phyloP scores from a whole-genome alignment of 2,329 filamentous ascomycete species.

The Westerdykella aurantiaca region DNA sequence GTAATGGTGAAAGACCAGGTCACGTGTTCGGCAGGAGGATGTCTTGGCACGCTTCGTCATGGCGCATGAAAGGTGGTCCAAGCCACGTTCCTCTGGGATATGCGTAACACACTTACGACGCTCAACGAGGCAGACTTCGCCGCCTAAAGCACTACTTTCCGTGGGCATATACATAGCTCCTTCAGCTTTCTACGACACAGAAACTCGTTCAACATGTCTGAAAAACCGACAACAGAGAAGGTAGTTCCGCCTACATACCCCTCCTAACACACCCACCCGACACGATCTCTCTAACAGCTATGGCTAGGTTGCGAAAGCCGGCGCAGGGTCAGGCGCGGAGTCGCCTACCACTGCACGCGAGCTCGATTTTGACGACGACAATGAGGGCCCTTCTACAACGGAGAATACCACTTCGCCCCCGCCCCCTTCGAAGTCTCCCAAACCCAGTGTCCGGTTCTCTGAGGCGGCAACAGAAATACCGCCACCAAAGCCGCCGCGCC shows the following conservation, averaged over 20 bases:
- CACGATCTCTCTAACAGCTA: conserved; percentile 9
- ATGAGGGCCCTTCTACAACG: conserved; percentile 37
- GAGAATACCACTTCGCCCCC: conserved; percentile 38
- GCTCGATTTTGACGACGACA: conserved; percentile 54
- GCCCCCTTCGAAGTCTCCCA: conserved; percentile 36
- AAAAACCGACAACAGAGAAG: conserved; percentile 14
- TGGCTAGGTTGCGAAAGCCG: conserved; percentile 34
- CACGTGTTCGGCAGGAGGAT: not conserved
- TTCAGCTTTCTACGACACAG: not conserved
- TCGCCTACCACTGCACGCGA: conserved; percentile 53
- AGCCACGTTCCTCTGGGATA: not conserved
- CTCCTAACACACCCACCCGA: conserved; percentile 1
- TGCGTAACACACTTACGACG: not conserved
- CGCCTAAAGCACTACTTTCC: not conserved
- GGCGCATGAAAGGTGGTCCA: conserved; percentile 1
- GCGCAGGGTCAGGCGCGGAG: conserved; percentile 37
- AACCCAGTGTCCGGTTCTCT: conserved; percentile 44
- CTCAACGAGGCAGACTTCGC: no score
- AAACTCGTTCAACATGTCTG: conserved; percentile 11
- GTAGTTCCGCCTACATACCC: conserved; percentile 1
- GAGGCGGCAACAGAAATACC: conserved; percentile 51
- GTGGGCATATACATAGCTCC: not conserved
- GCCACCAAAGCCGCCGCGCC: conserved; percentile 73
- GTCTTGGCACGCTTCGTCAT: conserved; percentile 1
- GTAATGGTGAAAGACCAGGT: not conserved